Conservation (phyloP, 306 rosid genomes). For the Prunus padus region DNA sequence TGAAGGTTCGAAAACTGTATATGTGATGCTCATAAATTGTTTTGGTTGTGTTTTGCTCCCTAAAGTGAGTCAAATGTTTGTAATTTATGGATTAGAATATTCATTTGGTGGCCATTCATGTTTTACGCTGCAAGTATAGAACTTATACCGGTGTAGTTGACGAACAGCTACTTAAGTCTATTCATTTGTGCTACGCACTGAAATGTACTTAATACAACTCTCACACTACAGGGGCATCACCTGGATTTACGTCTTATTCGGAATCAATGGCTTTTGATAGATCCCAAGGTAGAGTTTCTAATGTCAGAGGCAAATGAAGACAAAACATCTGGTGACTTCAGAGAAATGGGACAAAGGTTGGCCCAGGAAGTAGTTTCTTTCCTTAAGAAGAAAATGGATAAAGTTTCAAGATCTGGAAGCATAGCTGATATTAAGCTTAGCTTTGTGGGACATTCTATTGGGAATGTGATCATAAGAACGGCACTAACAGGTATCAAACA, state of each 20-base stretch:
- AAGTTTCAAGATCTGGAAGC: slow-evolving; percentile 54
- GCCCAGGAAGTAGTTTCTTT: slow-evolving; percentile 81
- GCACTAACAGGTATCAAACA: slow-evolving; percentile 70
- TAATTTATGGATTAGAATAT: not conserved
- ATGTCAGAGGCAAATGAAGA: slow-evolving; percentile 95
- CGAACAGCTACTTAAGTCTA: not conserved
- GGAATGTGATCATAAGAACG: slow-evolving; percentile 86
- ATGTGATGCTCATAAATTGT: not conserved
- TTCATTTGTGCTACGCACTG: slow-evolving; percentile 2
- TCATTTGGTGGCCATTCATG: not conserved
- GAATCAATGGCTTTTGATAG: slow-evolving; percentile 90
- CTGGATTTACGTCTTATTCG: slow-evolving; percentile 85
- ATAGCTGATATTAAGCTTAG: slow-evolving; percentile 73
- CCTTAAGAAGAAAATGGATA: slow-evolving; percentile 76
- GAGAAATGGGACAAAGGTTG: slow-evolving; percentile 93
- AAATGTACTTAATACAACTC: slow-evolving; percentile 2
- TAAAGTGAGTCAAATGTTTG: not conserved
- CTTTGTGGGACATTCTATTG: slow-evolving; percentile 98
- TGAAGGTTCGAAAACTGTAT: not conserved
- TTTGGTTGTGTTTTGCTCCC: not conserved
- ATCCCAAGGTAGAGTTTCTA: slow-evolving; percentile 78
- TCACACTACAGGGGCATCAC: slow-evolving; percentile 82
- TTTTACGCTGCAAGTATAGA: not conserved
- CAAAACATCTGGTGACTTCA: slow-evolving; percentile 84
- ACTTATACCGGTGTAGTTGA: not conserved